Percentiles rank a stretch among this genome's conserved stretches.
phyloP scores from a whole-genome alignment of 2,329 filamentous ascomycete genomes.

The Exophiala viscosa region DNA sequence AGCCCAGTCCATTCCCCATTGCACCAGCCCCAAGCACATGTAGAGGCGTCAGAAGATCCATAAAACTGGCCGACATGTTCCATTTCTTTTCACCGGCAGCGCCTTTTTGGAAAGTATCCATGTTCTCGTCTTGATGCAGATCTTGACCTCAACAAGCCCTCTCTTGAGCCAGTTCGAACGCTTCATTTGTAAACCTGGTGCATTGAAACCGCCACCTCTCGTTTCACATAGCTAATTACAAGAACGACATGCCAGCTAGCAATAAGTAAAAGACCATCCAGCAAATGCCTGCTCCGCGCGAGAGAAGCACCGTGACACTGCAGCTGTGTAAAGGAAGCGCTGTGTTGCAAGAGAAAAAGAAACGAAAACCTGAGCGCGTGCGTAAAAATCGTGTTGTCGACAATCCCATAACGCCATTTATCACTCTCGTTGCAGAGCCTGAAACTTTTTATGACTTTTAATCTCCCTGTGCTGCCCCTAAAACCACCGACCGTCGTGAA shows the following conservation, averaged over 20 bases:
- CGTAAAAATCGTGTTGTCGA: slow-evolving; percentile 1
- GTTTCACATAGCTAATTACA: slow-evolving; percentile 25
- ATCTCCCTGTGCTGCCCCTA: slow-evolving; percentile 10
- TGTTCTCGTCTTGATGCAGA: slow-evolving; percentile 7
- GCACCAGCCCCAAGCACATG: background rate
- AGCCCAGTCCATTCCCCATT: background rate
- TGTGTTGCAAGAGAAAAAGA: slow-evolving; percentile 8
- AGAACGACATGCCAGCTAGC: slow-evolving; percentile 11
- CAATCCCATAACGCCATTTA: slow-evolving; percentile 14
- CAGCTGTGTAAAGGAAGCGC: slow-evolving; percentile 10
- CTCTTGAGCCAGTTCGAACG: slow-evolving; percentile 1
- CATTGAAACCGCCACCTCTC: slow-evolving; percentile 15
- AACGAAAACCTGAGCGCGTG: background rate
- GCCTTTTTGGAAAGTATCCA: slow-evolving; percentile 6
- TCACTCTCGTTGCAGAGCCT: slow-evolving; percentile 2
- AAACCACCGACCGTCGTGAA: slow-evolving; percentile 20
- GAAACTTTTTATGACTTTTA: slow-evolving; percentile 24
- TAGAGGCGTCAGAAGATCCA: slow-evolving; percentile 6
- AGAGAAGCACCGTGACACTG: slow-evolving; percentile 6
- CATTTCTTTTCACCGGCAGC: slow-evolving; percentile 10
- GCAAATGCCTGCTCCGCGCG: background rate
- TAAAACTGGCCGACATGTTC: slow-evolving; percentile 13
- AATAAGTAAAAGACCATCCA: background rate
- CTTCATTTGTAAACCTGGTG: slow-evolving; percentile 4
- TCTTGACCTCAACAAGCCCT: background rate